Conservation (phyloP, 1,284 basidiomycete species). For the Peniophora sp. region DNA sequence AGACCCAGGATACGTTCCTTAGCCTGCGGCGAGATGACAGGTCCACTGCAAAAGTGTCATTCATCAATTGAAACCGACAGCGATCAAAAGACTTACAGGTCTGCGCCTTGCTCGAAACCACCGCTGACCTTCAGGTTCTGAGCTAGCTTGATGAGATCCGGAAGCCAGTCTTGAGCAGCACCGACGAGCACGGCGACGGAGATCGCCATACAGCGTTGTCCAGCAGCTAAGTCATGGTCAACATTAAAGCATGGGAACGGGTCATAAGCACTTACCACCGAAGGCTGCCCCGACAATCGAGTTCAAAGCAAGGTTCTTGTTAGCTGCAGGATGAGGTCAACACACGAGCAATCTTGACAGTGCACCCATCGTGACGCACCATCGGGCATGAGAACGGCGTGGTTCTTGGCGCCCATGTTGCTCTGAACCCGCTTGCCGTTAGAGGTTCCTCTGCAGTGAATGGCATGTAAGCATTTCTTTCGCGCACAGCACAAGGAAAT, state of each 20-base stretch:
- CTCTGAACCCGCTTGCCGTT: conserved; percentile 91
- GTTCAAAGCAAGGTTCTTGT: conserved; percentile 91
- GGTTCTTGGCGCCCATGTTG: conserved; percentile 97
- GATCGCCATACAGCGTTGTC: conserved; percentile 94
- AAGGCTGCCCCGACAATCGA: conserved; percentile 94
- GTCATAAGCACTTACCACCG: conserved; percentile 56
- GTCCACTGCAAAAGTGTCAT: conserved; percentile 53
- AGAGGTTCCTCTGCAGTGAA: conserved; percentile 59
- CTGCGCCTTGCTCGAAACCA: conserved; percentile 84
- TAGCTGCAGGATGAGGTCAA: conserved; percentile 45
- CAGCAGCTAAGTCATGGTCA: conserved; percentile 26
- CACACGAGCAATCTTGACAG: conserved; percentile 5
- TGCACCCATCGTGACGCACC: conserved; percentile 35
- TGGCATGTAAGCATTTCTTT: not conserved
- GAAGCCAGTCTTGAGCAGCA: conserved; percentile 75
- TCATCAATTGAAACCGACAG: conserved; percentile 4
- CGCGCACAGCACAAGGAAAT: not conserved
- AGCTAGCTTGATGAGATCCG: conserved; percentile 82
- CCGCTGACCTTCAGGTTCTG: conserved; percentile 79
- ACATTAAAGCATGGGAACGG: no score
- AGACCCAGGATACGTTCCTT: conserved; percentile 74
- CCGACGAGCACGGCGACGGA: conserved; percentile 89
- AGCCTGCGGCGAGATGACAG: conserved; percentile 86
- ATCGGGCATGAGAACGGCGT: conserved; percentile 92
- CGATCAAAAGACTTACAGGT: conserved; percentile 55